Evolutionary conservation across 441 rosid genomes (phyloP), one percentile per base, ranked within the genome.

Genomic region (Gossypium davidsonii): DNA sequence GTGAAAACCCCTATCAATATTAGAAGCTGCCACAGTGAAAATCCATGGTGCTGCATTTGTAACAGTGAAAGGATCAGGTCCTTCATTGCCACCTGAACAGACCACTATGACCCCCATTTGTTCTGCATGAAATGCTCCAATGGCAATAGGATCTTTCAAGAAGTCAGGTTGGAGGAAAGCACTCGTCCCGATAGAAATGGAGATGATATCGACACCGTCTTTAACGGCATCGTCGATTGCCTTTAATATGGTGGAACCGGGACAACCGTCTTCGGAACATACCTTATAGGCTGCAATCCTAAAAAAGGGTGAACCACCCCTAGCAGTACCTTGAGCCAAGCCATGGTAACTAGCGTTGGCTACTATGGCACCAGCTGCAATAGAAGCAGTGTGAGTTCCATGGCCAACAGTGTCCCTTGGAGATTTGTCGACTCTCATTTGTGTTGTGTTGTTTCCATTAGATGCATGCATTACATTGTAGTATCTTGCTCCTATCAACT

Each of bases 71-170:
- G 86, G 60, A 8, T 76, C 85, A 31, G 98, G 98, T 1, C 97
- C 93, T 42, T 89, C 92, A 73, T 91, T 92, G 4, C 98, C 98
- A 2, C 78, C 95, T 20, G 98, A 91, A 23, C 88, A 87, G 8
- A 89, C 81, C 6, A 91, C 92, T 82, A 86, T 61, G 25, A 89
- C 81, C 6, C 91, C 89, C 82, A 51, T 84, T 71, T 87, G 83
- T 56, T 84, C 79, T 0, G 98, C 98, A 74, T 92, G 98, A 72
- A 92, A 86, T n/a, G 98, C 87, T 8, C 96, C 96, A 2, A 92
- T 89, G 37, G 98, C 92, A 0, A 92, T 89, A 1, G 97, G 95
- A 48, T 91, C 98, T 28, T 69, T 74, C 12, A 87, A 70, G 70
- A 79, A 89, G 77, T 90, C 89, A 10, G 80, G 14, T 56, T 78